phyloP scores from a whole-genome alignment of 805 yeast species.

The Tetrapisispora arboricola region DNA sequence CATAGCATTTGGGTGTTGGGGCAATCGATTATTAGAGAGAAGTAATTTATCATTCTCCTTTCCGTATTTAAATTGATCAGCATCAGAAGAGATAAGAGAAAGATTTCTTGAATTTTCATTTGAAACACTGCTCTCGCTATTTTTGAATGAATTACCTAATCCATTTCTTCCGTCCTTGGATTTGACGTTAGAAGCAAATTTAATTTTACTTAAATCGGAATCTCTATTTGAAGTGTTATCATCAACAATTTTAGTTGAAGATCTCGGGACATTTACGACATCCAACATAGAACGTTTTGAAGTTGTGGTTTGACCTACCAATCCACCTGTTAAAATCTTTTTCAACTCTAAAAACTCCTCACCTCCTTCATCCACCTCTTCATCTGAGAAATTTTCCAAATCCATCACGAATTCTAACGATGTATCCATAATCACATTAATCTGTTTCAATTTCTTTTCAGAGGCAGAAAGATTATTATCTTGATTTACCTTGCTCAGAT shows the following conservation, averaged over 20 bases:
- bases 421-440: slow-evolving; percentile 16
- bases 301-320: slow-evolving; percentile 4
- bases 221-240: background rate
- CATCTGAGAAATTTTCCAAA: slow-evolving; percentile 16
- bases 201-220: slow-evolving; percentile 11
- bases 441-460: slow-evolving; percentile 6
- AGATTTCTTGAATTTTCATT: slow-evolving; percentile 1
- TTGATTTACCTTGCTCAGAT: slow-evolving; percentile 7
- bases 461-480: slow-evolving; percentile 2
- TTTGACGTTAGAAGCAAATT: slow-evolving; percentile 20
- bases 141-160: slow-evolving; percentile 7
- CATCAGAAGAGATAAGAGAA: background rate
- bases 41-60: background rate
- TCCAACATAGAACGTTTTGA: slow-evolving; percentile 18
- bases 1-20: background rate
- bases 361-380: slow-evolving; percentile 5
- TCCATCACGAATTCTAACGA: slow-evolving; percentile 17
- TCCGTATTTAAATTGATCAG: too few species aligned
- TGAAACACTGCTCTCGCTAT: background rate
- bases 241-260: background rate
- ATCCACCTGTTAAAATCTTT: slow-evolving; percentile 21
- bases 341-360: slow-evolving; percentile 15
- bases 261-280: slow-evolving; percentile 3
- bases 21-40: too few species aligned
- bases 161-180: slow-evolving; percentile 17